Evolutionary conservation across 495 filamentous ascomycete genomes (phyloP).

Genomic region (Talaromyces stipitatus): DNA sequence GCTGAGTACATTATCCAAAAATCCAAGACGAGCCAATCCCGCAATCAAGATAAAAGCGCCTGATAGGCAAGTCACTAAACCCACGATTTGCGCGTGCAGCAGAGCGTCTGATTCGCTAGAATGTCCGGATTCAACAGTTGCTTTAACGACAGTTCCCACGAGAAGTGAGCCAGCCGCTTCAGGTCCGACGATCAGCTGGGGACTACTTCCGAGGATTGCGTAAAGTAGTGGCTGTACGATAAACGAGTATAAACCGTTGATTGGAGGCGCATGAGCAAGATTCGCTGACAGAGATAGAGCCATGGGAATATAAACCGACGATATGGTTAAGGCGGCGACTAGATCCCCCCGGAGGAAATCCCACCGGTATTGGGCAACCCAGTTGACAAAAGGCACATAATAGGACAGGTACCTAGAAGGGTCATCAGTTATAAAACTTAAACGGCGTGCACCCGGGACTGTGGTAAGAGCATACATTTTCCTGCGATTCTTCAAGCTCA

Average conservation of each 20-base stretch:
- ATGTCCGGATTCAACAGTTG: conserved; percentile 59
- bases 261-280: conserved; percentile 84
- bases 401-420: conserved; percentile 75
- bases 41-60: conserved; percentile 81
- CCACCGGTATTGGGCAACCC: conserved; percentile 78
- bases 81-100: conserved; percentile 73
- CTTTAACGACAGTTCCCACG: conserved; percentile 75
- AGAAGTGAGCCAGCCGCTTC: conserved; percentile 91
- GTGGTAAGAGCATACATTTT: conserved; percentile 42
- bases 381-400: conserved; percentile 85
- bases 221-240: conserved; percentile 88
- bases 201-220: conserved; percentile 82
- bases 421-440: conserved; percentile 11
- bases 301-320: conserved; percentile 98
- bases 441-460: neutral
- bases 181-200: conserved; percentile 89
- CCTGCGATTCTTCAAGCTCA: conserved; percentile 50
- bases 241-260: conserved; percentile 94
- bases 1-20: conserved; percentile 89
- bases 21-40: conserved; percentile 79
- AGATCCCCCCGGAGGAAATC: conserved; percentile 79
- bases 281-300: conserved; percentile 89
- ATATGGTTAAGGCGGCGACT: conserved; percentile 78
- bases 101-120: conserved; percentile 63
- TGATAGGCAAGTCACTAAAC: conserved; percentile 80